These are phyloP conservation scores for Brassica nigra DNA, from an alignment of 345 rosid genomes.

Conservation along the genomic window DNA sequence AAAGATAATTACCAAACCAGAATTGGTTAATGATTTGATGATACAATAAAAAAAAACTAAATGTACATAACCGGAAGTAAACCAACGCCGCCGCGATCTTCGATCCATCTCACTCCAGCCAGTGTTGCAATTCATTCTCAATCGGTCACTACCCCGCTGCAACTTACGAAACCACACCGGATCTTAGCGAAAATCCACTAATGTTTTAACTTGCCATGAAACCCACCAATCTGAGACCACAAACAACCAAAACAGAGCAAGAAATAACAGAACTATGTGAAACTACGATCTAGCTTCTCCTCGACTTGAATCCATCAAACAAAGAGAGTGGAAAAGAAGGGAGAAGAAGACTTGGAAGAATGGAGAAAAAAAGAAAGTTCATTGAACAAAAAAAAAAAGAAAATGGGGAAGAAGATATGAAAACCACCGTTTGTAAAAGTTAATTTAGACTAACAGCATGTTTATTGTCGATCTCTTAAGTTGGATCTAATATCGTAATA, in stretches of 20 bases:
- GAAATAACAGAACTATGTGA: neutral
- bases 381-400: neutral
- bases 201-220: neutral
- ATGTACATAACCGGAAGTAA: neutral
- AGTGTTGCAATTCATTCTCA: neutral
- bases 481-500: too few relatives aligned
- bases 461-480: too few relatives aligned
- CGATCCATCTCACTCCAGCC: neutral
- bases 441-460: too few relatives aligned
- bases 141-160: neutral
- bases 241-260: neutral
- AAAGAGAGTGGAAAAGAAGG: neutral
- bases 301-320: neutral
- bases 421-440: too few relatives aligned
- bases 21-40: too few relatives aligned
- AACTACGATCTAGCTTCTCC: neutral
- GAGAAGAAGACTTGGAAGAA: neutral
- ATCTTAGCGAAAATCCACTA: neutral
- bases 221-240: neutral
- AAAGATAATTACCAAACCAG: neutral
- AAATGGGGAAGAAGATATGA: neutral
- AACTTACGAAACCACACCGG: neutral
- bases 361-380: neutral
- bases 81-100: neutral
- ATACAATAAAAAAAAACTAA: too few relatives aligned